A percentile compares a stretch with the other conserved stretches of the same genome.
These are phyloP conservation scores for Pichia sp. DNA, from an alignment of 1,139 yeast species.

Conservation along the genomic window DNA sequence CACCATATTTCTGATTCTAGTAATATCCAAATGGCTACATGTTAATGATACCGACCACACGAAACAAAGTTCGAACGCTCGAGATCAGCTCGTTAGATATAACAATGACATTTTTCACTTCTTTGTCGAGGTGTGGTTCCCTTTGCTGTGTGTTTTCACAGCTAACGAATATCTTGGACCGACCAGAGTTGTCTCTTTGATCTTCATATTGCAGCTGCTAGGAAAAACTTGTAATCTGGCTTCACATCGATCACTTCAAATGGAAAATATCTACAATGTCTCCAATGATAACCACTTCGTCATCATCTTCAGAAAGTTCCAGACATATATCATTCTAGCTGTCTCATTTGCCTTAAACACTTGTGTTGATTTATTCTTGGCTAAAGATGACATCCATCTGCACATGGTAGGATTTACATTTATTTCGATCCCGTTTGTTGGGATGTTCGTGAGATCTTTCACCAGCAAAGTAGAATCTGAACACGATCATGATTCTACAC, in stretches of 20 bases:
- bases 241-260: constrained; percentile 13
- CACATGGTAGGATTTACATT: constrained; percentile 18
- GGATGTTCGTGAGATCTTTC: too few relatives aligned
- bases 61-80: too few relatives aligned
- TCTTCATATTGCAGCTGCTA: constrained; percentile 15
- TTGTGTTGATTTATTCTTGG: not conserved
- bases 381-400: not conserved
- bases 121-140: constrained; percentile 8
- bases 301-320: constrained; percentile 15
- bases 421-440: constrained; percentile 14
- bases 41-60: too few relatives aligned
- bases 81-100: too few relatives aligned
- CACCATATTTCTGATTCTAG: too few relatives aligned
- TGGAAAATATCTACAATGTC: constrained; percentile 16
- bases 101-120: too few relatives aligned
- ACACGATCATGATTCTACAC: too few relatives aligned
- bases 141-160: constrained; percentile 16
- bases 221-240: constrained; percentile 3
- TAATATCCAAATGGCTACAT: too few relatives aligned
- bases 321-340: constrained; percentile 13
- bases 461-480: too few relatives aligned
- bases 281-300: constrained; percentile 4
- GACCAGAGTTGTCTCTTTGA: constrained; percentile 17
- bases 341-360: constrained; percentile 7
- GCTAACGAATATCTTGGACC: constrained; percentile 20